Conservation (phyloP, 2,329 filamentous ascomycete species). For the Sporothrix luriei region DNA sequence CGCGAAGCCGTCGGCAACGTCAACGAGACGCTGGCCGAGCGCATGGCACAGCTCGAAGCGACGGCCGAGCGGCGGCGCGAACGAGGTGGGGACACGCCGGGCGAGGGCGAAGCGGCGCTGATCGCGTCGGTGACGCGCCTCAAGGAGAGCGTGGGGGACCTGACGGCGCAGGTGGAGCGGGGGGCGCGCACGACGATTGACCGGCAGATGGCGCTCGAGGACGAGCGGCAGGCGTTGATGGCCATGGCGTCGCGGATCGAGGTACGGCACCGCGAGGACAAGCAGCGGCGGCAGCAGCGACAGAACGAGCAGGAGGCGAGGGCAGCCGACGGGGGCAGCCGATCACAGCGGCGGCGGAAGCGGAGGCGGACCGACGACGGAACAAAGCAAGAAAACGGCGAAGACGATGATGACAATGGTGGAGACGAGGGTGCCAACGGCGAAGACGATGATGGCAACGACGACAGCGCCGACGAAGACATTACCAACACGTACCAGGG, state of each 20-base stretch:
- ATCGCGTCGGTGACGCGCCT: slow-evolving; percentile 46
- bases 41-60: slow-evolving; percentile 43
- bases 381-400: slow-evolving; percentile 23
- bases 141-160: slow-evolving; percentile 45
- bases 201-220: slow-evolving; percentile 52
- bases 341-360: slow-evolving; percentile 31
- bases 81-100: slow-evolving; percentile 36
- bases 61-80: slow-evolving; percentile 45
- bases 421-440: slow-evolving; percentile 39
- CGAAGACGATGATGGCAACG: slow-evolving; percentile 37
- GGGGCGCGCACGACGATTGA: slow-evolving; percentile 56
- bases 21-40: slow-evolving; percentile 50
- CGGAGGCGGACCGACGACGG: slow-evolving; percentile 28
- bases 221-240: slow-evolving; percentile 49
- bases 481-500: slow-evolving; percentile 22
- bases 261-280: slow-evolving; percentile 36
- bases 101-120: slow-evolving; percentile 38
- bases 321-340: slow-evolving; percentile 29
- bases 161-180: slow-evolving; percentile 52
- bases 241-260: slow-evolving; percentile 42
- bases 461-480: slow-evolving; percentile 38
- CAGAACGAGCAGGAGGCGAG: slow-evolving; percentile 26
- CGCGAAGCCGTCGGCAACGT: slow-evolving; percentile 50
- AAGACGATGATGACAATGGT: slow-evolving; percentile 37
- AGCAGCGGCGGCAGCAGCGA: slow-evolving; percentile 15